A percentile compares a stretch with the other conserved stretches of the same genome.
These are phyloP conservation scores for Mycosarcoma maydis DNA, from an alignment of 1,284 basidiomycete genomes.

Conservation along the genomic window DNA sequence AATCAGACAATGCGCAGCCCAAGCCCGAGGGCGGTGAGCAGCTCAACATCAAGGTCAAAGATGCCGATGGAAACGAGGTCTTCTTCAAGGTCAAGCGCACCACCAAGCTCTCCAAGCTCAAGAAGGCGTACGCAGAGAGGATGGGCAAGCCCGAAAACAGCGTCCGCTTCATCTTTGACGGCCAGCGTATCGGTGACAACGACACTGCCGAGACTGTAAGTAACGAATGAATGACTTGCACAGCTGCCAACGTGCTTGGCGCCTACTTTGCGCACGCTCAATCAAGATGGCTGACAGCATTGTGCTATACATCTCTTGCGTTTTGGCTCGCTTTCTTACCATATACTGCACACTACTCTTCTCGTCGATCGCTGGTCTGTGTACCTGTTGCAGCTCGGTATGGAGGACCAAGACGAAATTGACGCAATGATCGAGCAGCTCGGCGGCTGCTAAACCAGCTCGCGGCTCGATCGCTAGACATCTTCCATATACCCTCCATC, in stretches of 20 bases:
- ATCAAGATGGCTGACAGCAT: too few relatives aligned
- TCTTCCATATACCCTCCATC: slow-evolving; percentile 23
- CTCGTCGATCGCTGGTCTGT: too few relatives aligned
- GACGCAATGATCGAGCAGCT: slow-evolving; percentile 67
- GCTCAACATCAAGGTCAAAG: slow-evolving; percentile 67
- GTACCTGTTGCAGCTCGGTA: slow-evolving; percentile 49
- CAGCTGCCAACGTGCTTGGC: too few relatives aligned
- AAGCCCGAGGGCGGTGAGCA: slow-evolving; percentile 65
- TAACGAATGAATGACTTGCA: slow-evolving; percentile 6
- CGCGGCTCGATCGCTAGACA: too few relatives aligned
- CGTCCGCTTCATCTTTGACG: slow-evolving; percentile 66
- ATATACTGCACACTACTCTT: too few relatives aligned
- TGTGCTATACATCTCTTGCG: too few relatives aligned
- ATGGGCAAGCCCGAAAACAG: slow-evolving; percentile 77
- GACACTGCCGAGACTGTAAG: slow-evolving; percentile 65
- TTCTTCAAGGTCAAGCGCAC: slow-evolving; percentile 98
- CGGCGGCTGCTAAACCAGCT: slow-evolving; percentile 47
- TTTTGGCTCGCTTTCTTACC: not conserved
- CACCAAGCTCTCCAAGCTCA: slow-evolving; percentile 91
- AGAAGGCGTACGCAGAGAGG: slow-evolving; percentile 90
- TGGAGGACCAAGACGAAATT: slow-evolving; percentile 66
- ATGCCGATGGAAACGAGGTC: slow-evolving; percentile 79
- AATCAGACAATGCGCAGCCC: slow-evolving; percentile 52
- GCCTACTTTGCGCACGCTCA: too few relatives aligned
- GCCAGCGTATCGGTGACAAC: slow-evolving; percentile 63